Evolutionary conservation across 371 early-diverging fungal genomes (phyloP).

Genomic region (Mucor piriformis): DNA sequence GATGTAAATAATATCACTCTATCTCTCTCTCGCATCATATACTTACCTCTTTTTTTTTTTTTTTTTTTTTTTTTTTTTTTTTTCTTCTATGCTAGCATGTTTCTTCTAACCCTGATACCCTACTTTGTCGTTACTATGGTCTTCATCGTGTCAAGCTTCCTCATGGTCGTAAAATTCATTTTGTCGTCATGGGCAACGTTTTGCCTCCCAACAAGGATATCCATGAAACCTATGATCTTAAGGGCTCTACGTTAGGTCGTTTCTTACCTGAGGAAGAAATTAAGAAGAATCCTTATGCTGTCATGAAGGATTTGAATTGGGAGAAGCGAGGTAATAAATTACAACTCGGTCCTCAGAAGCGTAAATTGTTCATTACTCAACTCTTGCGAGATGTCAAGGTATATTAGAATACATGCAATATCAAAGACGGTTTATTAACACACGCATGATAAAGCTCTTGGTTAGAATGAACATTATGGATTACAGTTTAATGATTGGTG

Average conservation of each 20-base stretch:
- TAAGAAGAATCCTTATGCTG: conserved; percentile 74
- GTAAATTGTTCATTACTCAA: conserved; percentile 78
- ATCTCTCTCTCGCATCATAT: neutral
- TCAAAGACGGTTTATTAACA: too few species aligned
- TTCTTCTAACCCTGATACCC: conserved; percentile 87
- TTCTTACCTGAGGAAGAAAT: conserved; percentile 73
- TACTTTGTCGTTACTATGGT: conserved; percentile 93
- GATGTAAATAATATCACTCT: conserved; percentile 53
- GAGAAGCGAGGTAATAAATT: conserved; percentile 70
- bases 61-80: neutral
- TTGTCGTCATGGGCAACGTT: conserved; percentile 96
- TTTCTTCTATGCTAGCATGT: conserved; percentile 89
- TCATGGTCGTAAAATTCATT: conserved; percentile 90
- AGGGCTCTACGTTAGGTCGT: conserved; percentile 84
- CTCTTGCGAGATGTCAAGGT: conserved; percentile 78
- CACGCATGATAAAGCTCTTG: conserved; percentile 67
- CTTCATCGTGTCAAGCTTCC: conserved; percentile 95
- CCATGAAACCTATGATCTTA: conserved; percentile 90
- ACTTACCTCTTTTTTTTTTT: neutral
- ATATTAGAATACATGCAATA: too few species aligned
- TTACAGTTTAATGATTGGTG: conserved; percentile 90
- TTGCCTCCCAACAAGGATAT: conserved; percentile 95
- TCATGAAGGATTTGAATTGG: conserved; percentile 96
- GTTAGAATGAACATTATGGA: conserved; percentile 84
- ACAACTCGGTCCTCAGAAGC: conserved; percentile 81